phyloP scores from a whole-genome alignment of 2,329 filamentous ascomycete genomes.

The Cryphonectria parasitica region DNA sequence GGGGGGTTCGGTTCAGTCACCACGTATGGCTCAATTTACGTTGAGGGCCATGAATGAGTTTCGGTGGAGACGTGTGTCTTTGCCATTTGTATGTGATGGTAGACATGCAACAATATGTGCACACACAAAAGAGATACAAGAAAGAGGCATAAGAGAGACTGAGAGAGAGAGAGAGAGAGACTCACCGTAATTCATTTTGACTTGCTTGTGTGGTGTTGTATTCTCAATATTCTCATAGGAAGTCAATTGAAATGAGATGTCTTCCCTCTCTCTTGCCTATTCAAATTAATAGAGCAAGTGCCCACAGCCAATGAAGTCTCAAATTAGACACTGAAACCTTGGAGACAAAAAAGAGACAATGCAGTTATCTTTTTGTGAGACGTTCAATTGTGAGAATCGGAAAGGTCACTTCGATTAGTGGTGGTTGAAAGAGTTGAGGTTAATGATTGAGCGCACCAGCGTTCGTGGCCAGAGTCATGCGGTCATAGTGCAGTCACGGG shows the following conservation, averaged over 20 bases:
- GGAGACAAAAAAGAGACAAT: neutral
- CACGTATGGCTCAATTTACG: neutral
- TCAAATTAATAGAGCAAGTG: neutral
- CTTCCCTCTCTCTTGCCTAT: neutral
- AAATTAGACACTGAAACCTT: neutral
- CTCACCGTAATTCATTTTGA: constrained; percentile 31
- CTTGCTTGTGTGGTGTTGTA: neutral
- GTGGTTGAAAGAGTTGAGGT: neutral
- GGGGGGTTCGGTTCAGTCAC: neutral
- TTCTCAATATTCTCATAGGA: neutral
- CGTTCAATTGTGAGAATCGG: neutral
- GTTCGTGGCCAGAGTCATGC: constrained; percentile 20
- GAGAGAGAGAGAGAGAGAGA: neutral
- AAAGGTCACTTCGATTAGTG: neutral
- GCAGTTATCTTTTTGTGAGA: no score
- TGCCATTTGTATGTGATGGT: neutral
- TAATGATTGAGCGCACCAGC: neutral
- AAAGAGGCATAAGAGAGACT: no score
- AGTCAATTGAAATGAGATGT: neutral
- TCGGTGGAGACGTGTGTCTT: neutral
- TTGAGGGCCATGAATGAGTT: neutral
- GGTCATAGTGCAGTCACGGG: constrained; percentile 22
- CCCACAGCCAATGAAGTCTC: neutral
- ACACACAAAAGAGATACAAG: neutral
- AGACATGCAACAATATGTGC: neutral